These are phyloP conservation scores for Ceratocystiopsis minuta DNA, from an alignment of 2,329 filamentous ascomycete genomes.

Conservation along the genomic window DNA sequence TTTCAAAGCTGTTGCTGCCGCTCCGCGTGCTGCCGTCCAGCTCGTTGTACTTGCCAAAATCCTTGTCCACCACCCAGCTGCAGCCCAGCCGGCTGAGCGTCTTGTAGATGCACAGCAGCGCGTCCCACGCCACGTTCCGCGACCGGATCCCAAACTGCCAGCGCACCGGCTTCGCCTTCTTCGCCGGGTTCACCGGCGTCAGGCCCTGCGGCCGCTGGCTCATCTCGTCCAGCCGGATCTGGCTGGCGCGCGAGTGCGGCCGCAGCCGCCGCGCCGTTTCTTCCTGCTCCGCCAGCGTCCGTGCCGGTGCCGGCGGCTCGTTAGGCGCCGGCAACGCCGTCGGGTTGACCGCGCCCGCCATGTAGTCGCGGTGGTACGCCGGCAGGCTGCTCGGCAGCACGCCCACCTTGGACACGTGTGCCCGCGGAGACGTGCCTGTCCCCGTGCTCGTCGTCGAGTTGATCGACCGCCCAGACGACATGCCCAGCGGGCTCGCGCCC, in stretches of 20 bases:
- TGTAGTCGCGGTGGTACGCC: conserved; percentile 76
- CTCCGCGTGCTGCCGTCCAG: conserved; percentile 21
- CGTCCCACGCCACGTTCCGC: conserved; percentile 84
- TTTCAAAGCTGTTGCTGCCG: conserved; percentile 10
- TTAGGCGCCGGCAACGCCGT: conserved; percentile 26
- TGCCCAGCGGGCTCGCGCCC: conserved; percentile 32
- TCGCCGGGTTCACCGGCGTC: conserved; percentile 43
- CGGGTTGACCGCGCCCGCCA: conserved; percentile 37
- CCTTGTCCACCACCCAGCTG: conserved; percentile 60
- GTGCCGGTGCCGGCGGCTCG: conserved; percentile 30
- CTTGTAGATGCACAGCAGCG: conserved; percentile 87
- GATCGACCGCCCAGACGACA: conserved; percentile 36
- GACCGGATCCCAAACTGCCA: conserved; percentile 98
- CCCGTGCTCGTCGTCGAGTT: conserved; percentile 22
- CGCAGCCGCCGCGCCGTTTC: conserved; percentile 67
- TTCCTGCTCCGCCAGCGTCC: conserved; percentile 58
- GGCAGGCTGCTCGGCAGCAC: conserved; percentile 84
- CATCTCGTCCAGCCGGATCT: conserved; percentile 48
- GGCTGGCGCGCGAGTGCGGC: conserved; percentile 54
- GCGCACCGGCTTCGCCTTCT: conserved; percentile 64
- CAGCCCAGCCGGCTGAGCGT: conserved; percentile 76
- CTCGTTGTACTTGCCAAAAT: conserved; percentile 30
- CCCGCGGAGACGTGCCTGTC: conserved; percentile 28
- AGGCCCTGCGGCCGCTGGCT: conserved; percentile 41
- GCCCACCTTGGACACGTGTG: conserved; percentile 68